Conservation (phyloP, 2,329 filamentous ascomycete genomes). For the Daldinia eschscholtzii region DNA sequence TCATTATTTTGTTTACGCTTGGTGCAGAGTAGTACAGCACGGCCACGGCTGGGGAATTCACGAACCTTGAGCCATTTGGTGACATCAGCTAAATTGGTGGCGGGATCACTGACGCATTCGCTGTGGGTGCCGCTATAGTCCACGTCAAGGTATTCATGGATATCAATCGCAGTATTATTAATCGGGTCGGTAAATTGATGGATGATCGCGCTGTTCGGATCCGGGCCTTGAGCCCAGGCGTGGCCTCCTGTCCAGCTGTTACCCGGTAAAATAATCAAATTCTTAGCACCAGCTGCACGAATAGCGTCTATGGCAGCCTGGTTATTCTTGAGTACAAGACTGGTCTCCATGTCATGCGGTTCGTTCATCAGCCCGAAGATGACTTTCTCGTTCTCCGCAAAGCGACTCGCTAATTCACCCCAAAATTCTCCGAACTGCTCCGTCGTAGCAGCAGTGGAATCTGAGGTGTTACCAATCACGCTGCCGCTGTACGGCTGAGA, state of each 20-base stretch:
- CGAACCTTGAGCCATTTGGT: slow-evolving; percentile 60
- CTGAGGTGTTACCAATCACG: slow-evolving; percentile 62
- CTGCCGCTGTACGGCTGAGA: slow-evolving; percentile 62
- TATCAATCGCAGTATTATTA: slow-evolving; percentile 64
- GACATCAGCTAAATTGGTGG: slow-evolving; percentile 56
- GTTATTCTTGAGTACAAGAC: slow-evolving; percentile 60
- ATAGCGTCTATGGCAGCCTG: slow-evolving; percentile 63
- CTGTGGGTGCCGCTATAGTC: slow-evolving; percentile 61
- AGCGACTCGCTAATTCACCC: slow-evolving; percentile 61
- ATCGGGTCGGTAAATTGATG: slow-evolving; percentile 60
- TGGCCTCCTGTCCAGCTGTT: slow-evolving; percentile 65
- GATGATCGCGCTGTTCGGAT: slow-evolving; percentile 56
- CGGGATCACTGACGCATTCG: slow-evolving; percentile 57
- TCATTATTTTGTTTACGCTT: background rate
- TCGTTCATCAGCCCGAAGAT: slow-evolving; percentile 66
- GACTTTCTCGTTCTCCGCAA: slow-evolving; percentile 60
- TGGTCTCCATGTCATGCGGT: slow-evolving; percentile 64
- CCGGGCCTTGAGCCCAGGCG: slow-evolving; percentile 58
- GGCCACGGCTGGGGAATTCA: background rate
- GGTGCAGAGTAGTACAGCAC: too few relatives aligned
- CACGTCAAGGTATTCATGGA: slow-evolving; percentile 65
- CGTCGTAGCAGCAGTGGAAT: slow-evolving; percentile 61
- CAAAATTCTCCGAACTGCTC: slow-evolving; percentile 63
- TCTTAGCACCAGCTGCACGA: slow-evolving; percentile 57
- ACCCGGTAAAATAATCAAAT: slow-evolving; percentile 63